These are phyloP conservation scores for Phytophthora citrophthora DNA, from an alignment of 352 stramenopile genomes.

Conservation along the genomic window DNA sequence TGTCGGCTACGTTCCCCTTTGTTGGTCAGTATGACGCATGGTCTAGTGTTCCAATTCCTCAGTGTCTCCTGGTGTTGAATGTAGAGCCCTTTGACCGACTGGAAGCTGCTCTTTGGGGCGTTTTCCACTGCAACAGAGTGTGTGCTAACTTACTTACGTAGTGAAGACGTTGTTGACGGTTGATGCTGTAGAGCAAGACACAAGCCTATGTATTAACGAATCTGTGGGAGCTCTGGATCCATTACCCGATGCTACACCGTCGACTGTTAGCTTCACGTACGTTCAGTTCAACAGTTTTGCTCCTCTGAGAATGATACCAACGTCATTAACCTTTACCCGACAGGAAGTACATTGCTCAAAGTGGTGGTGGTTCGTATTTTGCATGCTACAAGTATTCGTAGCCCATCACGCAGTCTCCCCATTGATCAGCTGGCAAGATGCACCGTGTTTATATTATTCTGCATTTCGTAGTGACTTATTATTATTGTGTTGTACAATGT, in stretches of 20 bases:
- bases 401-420: slow-evolving; percentile 10
- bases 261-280: slow-evolving; percentile 23
- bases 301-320: not conserved
- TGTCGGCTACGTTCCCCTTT: slow-evolving; percentile 44
- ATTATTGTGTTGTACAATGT: not conserved
- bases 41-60: not conserved
- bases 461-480: not conserved
- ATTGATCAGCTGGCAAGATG: slow-evolving; percentile 27
- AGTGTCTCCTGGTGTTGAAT: not conserved
- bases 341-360: slow-evolving; percentile 21
- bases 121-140: slow-evolving; percentile 24
- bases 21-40: slow-evolving; percentile 30
- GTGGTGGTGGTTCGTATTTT: slow-evolving; percentile 19
- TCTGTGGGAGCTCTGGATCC: slow-evolving; percentile 33
- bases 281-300: not conserved
- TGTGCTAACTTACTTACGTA: not conserved
- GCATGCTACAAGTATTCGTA: not conserved
- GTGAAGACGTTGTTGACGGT: not conserved
- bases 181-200: not conserved
- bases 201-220: slow-evolving; percentile 2
- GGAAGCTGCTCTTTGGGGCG: slow-evolving; percentile 38
- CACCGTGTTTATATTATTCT: not conserved
- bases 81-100: slow-evolving; percentile 34
- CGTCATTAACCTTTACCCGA: not conserved
- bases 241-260: slow-evolving; percentile 26